Percentiles rank a stretch among this genome's conserved stretches.
These are phyloP conservation scores for Trichoderma koningii DNA, from an alignment of 2,329 filamentous ascomycete genomes.

Conservation along the genomic window DNA sequence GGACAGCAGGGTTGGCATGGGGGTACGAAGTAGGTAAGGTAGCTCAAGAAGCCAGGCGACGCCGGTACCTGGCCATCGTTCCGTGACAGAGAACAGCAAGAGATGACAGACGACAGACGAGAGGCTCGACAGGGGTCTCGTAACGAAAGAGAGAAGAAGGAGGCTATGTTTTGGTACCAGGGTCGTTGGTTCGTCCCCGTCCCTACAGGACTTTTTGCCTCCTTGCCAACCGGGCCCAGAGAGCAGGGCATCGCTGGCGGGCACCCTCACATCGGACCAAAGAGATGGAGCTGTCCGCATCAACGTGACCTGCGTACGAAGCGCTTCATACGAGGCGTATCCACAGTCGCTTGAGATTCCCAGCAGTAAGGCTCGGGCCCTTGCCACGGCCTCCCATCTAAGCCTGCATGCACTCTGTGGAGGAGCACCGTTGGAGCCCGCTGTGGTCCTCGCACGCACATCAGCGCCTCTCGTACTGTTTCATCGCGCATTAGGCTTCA, in stretches of 20 bases:
- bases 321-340: neutral
- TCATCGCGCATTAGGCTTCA: neutral
- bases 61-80: too few species aligned
- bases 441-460: neutral
- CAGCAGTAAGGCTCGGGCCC: constrained; percentile 1
- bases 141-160: neutral
- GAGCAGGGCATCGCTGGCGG: neutral
- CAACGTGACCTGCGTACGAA: constrained; percentile 5
- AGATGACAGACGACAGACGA: neutral
- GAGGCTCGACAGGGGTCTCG: constrained; percentile 1
- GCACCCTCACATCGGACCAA: constrained; percentile 13
- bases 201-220: constrained; percentile 11
- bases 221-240: neutral
- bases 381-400: neutral
- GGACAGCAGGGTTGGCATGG: neutral
- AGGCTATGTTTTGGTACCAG: constrained; percentile 13
- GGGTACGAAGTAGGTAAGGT: neutral
- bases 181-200: constrained; percentile 15
- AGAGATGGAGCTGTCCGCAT: neutral
- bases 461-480: neutral
- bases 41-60: too few species aligned
- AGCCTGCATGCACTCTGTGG: neutral
- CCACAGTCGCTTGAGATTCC: constrained; percentile 2
- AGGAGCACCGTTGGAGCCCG: neutral
- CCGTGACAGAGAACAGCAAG: neutral